These are phyloP conservation scores for Bipolaris oryzae DNA, from an alignment of 2,329 filamentous ascomycete genomes.

Conservation along the genomic window DNA sequence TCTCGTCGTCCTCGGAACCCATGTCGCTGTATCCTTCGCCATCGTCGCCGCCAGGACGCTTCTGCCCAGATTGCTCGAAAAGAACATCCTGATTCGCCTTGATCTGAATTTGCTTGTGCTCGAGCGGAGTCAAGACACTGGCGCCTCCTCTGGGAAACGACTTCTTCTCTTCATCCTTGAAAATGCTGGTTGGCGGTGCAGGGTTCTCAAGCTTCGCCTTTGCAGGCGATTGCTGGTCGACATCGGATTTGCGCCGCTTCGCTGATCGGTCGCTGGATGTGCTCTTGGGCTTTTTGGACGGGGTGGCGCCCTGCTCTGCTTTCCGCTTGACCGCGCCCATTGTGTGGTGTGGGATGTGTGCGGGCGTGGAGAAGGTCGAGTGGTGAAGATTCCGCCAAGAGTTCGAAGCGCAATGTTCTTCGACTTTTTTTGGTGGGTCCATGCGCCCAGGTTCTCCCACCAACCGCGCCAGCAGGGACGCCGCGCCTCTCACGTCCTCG, in stretches of 20 bases:
- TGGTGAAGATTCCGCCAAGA: constrained; percentile 28
- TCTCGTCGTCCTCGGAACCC: constrained; percentile 48
- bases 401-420: constrained; percentile 18
- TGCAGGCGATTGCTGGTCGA: constrained; percentile 33
- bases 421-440: constrained; percentile 18
- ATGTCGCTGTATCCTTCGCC: constrained; percentile 55
- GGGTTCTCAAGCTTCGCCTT: constrained; percentile 40
- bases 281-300: constrained; percentile 41
- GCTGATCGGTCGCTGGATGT: constrained; percentile 39
- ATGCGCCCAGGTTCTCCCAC: constrained; percentile 17
- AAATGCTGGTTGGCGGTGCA: constrained; percentile 50
- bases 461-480: constrained; percentile 8
- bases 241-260: constrained; percentile 48
- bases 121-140: constrained; percentile 86
- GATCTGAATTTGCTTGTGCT: constrained; percentile 94
- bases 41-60: constrained; percentile 56
- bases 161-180: constrained; percentile 79
- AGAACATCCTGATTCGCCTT: constrained; percentile 91
- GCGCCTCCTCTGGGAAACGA: constrained; percentile 92
- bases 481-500: constrained; percentile 4
- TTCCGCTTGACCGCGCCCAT: constrained; percentile 57
- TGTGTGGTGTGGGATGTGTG: constrained; percentile 11
- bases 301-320: constrained; percentile 45
- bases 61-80: constrained; percentile 77
- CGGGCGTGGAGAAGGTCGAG: constrained; percentile 6